These are phyloP conservation scores for Achaetomium macrosporum DNA, from an alignment of 2,329 filamentous ascomycete species.

Conservation along the genomic window DNA sequence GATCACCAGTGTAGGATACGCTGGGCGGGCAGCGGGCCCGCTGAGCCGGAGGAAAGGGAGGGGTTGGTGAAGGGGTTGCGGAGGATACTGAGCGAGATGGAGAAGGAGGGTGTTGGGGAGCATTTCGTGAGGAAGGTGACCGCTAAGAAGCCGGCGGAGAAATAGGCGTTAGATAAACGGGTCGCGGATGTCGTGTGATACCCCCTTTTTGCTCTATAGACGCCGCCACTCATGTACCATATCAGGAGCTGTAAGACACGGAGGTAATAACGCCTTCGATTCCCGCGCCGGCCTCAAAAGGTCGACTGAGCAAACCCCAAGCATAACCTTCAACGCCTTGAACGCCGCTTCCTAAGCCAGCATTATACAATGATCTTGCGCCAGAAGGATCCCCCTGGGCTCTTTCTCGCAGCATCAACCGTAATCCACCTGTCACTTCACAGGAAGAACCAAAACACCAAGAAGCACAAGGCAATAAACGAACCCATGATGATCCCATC, in stretches of 20 bases:
- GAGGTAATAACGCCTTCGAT: background rate
- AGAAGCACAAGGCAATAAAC: conserved; percentile 88
- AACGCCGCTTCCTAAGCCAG: conserved; percentile 3
- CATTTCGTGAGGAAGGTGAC: conserved; percentile 13
- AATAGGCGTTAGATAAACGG: background rate
- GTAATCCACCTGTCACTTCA: conserved; percentile 31
- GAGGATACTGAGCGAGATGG: conserved; percentile 56
- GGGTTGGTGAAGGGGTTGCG: conserved; percentile 59
- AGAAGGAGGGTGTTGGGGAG: conserved; percentile 28
- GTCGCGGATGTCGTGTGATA: conserved; percentile 11
- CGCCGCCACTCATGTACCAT: conserved; percentile 11
- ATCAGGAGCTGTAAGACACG: background rate
- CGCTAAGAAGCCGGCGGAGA: conserved; percentile 6
- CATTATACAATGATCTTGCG: background rate
- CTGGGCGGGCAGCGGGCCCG: conserved; percentile 80
- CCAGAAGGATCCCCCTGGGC: background rate
- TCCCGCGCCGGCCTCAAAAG: conserved; percentile 3
- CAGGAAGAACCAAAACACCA: conserved; percentile 75
- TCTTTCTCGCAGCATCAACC: background rate
- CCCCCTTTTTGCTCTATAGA: conserved; percentile 9
- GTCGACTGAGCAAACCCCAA: background rate
- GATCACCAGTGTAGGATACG: conserved; percentile 83
- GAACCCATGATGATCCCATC: conserved; percentile 89
- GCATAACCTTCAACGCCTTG: background rate
- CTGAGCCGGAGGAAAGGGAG: conserved; percentile 59